These are phyloP conservation scores for Quercus tomentella DNA, from an alignment of 331 rosid genomes.

Conservation along the genomic window DNA sequence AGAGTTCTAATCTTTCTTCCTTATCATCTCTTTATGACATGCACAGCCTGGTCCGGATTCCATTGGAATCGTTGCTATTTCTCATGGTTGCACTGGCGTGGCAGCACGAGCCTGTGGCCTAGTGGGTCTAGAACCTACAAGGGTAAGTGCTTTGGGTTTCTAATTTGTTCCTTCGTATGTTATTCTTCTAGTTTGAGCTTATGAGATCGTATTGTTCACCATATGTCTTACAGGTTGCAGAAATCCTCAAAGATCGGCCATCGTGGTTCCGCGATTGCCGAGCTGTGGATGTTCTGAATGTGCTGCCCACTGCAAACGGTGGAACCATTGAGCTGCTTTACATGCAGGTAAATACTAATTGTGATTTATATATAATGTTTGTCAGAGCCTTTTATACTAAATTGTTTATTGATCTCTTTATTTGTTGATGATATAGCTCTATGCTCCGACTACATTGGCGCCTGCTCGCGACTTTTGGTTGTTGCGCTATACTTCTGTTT, in stretches of 20 bases:
- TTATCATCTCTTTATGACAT: constrained; percentile 12
- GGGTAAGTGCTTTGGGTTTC: constrained; percentile 53
- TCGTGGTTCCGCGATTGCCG: constrained; percentile 99
- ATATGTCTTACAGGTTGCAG: constrained; percentile 73
- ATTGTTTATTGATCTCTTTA: not conserved
- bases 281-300: constrained; percentile 93
- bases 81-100: constrained; percentile 99
- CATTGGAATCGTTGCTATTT: constrained; percentile 99
- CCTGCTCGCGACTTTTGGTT: constrained; percentile 99
- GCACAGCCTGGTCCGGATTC: constrained; percentile 99
- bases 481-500: constrained; percentile 93
- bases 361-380: not conserved
- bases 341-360: constrained; percentile 67
- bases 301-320: constrained; percentile 97
- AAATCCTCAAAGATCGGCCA: constrained; percentile 97
- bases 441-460: constrained; percentile 96
- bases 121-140: constrained; percentile 98
- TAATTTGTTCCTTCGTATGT: not conserved
- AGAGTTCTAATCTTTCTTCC: constrained; percentile 1
- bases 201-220: constrained; percentile 9
- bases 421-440: constrained; percentile 53
- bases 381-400: not conserved
- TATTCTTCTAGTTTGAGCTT: constrained; percentile 5
- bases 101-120: constrained; percentile 99
- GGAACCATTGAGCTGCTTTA: constrained; percentile 99